phyloP scores from a whole-genome alignment of 257 asterid genomes.

The Primulina tabacum region DNA sequence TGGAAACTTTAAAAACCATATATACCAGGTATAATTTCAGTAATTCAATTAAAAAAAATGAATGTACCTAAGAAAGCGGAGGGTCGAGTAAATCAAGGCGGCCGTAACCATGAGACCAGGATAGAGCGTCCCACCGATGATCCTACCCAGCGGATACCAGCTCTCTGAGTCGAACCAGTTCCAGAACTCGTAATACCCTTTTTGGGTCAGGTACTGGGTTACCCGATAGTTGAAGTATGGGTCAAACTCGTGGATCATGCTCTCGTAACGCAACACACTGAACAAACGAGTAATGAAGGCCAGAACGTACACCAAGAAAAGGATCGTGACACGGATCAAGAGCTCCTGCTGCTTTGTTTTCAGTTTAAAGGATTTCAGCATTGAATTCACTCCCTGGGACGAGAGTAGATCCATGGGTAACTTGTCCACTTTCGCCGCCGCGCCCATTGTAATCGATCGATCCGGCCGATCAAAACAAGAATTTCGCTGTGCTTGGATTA shows the following conservation, averaged over 20 bases:
- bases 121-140: conserved; percentile 89
- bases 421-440: conserved; percentile 43
- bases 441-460: conserved; percentile 28
- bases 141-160: conserved; percentile 97
- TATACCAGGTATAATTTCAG: not conserved
- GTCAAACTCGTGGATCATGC: conserved; percentile 99
- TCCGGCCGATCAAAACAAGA: conserved; percentile 22
- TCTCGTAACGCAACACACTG: conserved; percentile 94
- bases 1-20: not conserved
- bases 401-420: conserved; percentile 45
- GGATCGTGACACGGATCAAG: conserved; percentile 75
- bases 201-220: conserved; percentile 70
- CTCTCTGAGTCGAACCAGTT: conserved; percentile 98
- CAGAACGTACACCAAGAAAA: conserved; percentile 67
- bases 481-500: not conserved
- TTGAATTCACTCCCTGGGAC: conserved; percentile 35
- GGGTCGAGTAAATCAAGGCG: conserved; percentile 81
- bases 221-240: conserved; percentile 97
- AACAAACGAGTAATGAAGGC: conserved; percentile 86
- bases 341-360: conserved; percentile 97
- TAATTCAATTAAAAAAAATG: not conserved
- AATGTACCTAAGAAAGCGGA: conserved; percentile 72
- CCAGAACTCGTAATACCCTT: conserved; percentile 93
- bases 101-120: conserved; percentile 99
- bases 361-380: conserved; percentile 59